A percentile compares a stretch with the other conserved stretches of the same genome.
phyloP scores from a whole-genome alignment of 2,329 filamentous ascomycete genomes.

The Fusarium fujikuroi region DNA sequence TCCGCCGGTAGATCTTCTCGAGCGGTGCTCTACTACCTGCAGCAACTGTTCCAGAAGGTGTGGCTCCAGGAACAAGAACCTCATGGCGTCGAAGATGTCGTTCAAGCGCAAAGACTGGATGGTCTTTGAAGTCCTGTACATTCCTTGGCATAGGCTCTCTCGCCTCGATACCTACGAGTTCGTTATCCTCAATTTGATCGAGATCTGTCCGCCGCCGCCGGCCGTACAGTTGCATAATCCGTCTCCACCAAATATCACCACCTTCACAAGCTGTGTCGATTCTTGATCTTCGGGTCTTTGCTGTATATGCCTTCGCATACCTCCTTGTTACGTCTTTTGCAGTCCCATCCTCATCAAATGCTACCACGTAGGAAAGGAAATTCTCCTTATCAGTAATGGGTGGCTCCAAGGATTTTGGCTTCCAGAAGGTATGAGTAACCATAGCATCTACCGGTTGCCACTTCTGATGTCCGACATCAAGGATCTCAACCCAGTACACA shows the following conservation, averaged over 20 bases:
- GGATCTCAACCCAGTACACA: conserved; percentile 93
- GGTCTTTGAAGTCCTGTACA: conserved; percentile 86
- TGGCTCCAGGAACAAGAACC: conserved; percentile 76
- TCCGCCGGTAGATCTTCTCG: conserved; percentile 84
- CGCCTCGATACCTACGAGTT: conserved; percentile 76
- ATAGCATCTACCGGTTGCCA: conserved; percentile 91
- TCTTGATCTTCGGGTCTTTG: conserved; percentile 85
- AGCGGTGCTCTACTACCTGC: conserved; percentile 71
- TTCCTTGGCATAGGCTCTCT: conserved; percentile 88
- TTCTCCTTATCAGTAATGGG: conserved; percentile 82
- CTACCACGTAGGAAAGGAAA: conserved; percentile 82
- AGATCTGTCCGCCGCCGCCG: conserved; percentile 64
- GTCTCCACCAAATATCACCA: conserved; percentile 65
- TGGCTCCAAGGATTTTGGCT: conserved; percentile 81
- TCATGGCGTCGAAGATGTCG: conserved; percentile 86
- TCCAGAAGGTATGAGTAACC: conserved; percentile 80
- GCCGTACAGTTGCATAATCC: conserved; percentile 61
- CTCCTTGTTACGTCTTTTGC: conserved; percentile 87
- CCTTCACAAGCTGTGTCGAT: conserved; percentile 70
- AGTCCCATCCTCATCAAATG: conserved; percentile 82
- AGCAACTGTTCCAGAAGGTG: conserved; percentile 80
- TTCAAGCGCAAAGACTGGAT: conserved; percentile 85
- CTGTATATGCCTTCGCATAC: conserved; percentile 88
- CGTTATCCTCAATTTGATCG: conserved; percentile 85
- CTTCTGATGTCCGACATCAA: conserved; percentile 86